Conservation (phyloP, 129 eudicot genomes). For the Helichrysum umbraculigerum region DNA sequence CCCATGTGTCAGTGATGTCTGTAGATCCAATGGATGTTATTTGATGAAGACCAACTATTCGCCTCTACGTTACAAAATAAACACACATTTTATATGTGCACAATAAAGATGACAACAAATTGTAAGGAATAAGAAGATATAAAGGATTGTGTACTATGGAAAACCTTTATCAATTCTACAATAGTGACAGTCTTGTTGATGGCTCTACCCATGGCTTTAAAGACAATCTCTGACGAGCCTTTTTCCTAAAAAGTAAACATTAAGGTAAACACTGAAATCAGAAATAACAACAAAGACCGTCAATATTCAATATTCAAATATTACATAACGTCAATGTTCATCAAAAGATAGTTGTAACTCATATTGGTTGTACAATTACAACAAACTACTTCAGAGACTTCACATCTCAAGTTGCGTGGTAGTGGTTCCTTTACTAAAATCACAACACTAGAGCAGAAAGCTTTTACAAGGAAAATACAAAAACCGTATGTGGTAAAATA, state of each 20-base stretch:
- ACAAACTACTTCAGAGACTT: not conserved
- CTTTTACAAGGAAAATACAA: not conserved
- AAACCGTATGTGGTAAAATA: not conserved
- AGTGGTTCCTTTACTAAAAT: not conserved
- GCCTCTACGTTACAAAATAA: constrained; percentile 53
- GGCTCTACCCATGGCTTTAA: constrained; percentile 99
- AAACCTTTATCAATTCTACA: constrained; percentile 93
- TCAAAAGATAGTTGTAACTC: not conserved
- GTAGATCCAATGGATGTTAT: constrained; percentile 81
- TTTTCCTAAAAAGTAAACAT: constrained; percentile 55
- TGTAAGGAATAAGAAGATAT: too few species aligned
- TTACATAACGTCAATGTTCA: not conserved
- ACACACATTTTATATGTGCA: not conserved
- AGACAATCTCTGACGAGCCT: constrained; percentile 78
- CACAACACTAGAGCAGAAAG: not conserved
- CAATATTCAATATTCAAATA: not conserved
- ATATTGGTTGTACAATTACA: not conserved
- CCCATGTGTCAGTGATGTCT: constrained; percentile 97
- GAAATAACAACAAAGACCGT: not conserved
- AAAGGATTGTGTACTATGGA: not conserved
- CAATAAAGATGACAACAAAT: not conserved
- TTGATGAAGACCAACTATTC: constrained; percentile 98
- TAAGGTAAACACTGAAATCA: constrained; percentile 5
- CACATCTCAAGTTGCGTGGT: not conserved
- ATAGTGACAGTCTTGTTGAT: constrained; percentile 96